Conservation (phyloP, 345 rosid species). For the Pistacia atlantica region DNA sequence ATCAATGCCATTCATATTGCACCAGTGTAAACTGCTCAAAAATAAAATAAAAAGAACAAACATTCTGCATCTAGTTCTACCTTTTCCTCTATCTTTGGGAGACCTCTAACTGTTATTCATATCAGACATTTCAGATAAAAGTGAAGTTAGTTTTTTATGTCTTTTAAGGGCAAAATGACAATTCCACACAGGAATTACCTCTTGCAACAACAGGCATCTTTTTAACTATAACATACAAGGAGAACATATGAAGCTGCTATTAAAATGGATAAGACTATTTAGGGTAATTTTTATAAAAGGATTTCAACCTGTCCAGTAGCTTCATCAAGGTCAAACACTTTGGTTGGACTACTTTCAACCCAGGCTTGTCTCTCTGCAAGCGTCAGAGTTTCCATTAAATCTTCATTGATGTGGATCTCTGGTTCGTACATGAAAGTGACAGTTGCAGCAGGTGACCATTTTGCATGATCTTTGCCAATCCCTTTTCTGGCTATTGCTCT, state of each 20-base stretch:
- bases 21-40: neutral
- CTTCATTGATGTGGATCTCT: constrained; percentile 87
- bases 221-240: neutral
- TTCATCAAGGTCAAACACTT: constrained; percentile 73
- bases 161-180: neutral
- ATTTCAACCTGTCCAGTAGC: constrained; percentile 64
- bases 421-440: constrained; percentile 96
- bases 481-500: constrained; percentile 97
- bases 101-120: neutral
- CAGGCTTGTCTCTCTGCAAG: constrained; percentile 68
- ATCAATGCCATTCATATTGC: neutral
- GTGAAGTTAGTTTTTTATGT: neutral
- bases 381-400: constrained; percentile 75
- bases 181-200: neutral
- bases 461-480: constrained; percentile 94
- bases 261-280: neutral
- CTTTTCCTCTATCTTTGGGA: neutral
- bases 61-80: neutral
- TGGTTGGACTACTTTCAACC: constrained; percentile 93
- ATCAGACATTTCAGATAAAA: neutral
- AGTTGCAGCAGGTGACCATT: constrained; percentile 99
- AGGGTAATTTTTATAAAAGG: neutral
- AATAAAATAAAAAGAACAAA: too few relatives aligned
- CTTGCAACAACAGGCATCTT: neutral
- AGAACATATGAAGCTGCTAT: neutral